Conservation (phyloP, 345 rosid species). For the Gossypium australe region DNA sequence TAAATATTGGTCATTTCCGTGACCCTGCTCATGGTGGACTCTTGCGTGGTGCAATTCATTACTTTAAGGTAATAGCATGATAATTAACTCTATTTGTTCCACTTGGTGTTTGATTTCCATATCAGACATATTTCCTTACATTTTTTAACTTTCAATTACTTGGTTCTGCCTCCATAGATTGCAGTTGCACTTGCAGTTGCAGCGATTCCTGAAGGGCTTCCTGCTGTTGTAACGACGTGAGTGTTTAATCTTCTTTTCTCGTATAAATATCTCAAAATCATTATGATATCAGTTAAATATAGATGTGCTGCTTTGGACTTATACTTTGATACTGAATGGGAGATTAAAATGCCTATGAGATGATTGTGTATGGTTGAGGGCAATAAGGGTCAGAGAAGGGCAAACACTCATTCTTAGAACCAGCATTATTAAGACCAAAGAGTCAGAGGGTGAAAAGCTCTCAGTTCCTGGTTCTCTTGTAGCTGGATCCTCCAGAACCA, state of each 20-base stretch:
- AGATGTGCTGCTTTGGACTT: not conserved
- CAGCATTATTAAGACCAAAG: no score
- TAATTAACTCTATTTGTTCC: not conserved
- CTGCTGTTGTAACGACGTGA: constrained; percentile 99
- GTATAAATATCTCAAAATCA: not conserved
- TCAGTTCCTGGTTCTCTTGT: no score
- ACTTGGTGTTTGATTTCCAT: not conserved
- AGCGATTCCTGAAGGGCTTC: constrained; percentile 99
- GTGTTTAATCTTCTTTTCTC: constrained; percentile 27
- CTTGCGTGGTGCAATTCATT: constrained; percentile 93
- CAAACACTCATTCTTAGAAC: no score
- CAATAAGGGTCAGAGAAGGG: no score
- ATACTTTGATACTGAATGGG: constrained; percentile 1
- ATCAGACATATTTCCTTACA: not conserved
- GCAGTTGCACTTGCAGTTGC: constrained; percentile 99
- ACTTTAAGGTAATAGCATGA: constrained; percentile 67
- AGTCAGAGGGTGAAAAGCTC: no score
- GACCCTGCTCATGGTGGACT: constrained; percentile 98
- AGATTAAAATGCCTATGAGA: not conserved
- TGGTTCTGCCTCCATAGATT: constrained; percentile 57
- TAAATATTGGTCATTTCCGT: constrained; percentile 92
- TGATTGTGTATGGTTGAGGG: not conserved
- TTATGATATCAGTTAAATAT: not conserved
- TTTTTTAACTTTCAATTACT: constrained; percentile 11
- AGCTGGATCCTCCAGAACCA: no score